Percentiles rank a stretch among this genome's conserved stretches.
phyloP scores from a whole-genome alignment of 2,329 filamentous ascomycete genomes.

The Cladosporium velox region DNA sequence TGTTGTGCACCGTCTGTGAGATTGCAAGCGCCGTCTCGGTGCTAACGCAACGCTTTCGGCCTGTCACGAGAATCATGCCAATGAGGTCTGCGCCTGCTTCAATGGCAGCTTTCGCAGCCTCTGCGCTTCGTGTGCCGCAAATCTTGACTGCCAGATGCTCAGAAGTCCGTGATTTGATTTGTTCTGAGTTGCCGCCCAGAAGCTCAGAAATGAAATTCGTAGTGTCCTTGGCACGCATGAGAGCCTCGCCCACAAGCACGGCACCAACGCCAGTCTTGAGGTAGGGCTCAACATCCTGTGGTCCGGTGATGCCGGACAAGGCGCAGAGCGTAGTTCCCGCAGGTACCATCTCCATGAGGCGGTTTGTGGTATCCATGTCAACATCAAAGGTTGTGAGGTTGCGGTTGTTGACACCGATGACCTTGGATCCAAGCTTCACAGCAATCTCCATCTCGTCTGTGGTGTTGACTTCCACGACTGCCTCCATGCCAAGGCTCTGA shows the following conservation, averaged over 20 bases:
- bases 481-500: slow-evolving; percentile 90
- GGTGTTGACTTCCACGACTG: slow-evolving; percentile 93
- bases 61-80: slow-evolving; percentile 86
- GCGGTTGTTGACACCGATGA: slow-evolving; percentile 96
- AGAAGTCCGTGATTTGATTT: slow-evolving; percentile 25
- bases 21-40: slow-evolving; percentile 79
- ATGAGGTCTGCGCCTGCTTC: slow-evolving; percentile 88
- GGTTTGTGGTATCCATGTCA: slow-evolving; percentile 73
- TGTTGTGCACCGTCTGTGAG: slow-evolving; percentile 71
- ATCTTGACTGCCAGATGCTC: slow-evolving; percentile 78
- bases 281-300: slow-evolving; percentile 85
- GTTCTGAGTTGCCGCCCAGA: slow-evolving; percentile 58
- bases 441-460: slow-evolving; percentile 89
- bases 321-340: slow-evolving; percentile 87
- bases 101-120: slow-evolving; percentile 77
- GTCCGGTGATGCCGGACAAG: slow-evolving; percentile 86
- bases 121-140: slow-evolving; percentile 82
- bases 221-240: slow-evolving; percentile 89
- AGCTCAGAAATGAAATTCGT: slow-evolving; percentile 80
- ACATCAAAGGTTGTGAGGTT: slow-evolving; percentile 97
- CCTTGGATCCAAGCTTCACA: slow-evolving; percentile 80
- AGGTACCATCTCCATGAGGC: slow-evolving; percentile 83
- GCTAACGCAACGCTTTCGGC: slow-evolving; percentile 75
- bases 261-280: slow-evolving; percentile 88
- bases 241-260: slow-evolving; percentile 89